Evolutionary conservation across 805 yeast species (phyloP).

Genomic region (Wickerhamomyces bisporus): DNA sequence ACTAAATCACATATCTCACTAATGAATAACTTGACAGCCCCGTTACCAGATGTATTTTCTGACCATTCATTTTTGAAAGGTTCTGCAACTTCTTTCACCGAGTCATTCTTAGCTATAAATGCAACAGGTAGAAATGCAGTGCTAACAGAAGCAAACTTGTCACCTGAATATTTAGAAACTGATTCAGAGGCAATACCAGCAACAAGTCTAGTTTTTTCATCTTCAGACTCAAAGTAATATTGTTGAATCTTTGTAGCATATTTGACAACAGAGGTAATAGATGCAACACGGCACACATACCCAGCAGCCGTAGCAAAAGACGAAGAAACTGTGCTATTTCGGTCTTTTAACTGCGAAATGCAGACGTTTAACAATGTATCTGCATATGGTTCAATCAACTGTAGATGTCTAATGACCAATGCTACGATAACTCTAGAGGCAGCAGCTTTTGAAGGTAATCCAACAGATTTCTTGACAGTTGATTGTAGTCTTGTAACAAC

Average conservation of each 20-base stretch:
- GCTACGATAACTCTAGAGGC: constrained; percentile 70
- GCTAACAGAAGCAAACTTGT: constrained; percentile 56
- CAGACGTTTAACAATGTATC: constrained; percentile 59
- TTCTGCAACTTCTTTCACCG: constrained; percentile 37
- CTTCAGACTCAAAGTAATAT: constrained; percentile 56
- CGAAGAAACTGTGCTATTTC: constrained; percentile 65
- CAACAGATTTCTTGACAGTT: constrained; percentile 68
- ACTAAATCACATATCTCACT: constrained; percentile 59
- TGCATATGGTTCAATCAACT: constrained; percentile 43
- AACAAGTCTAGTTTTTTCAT: constrained; percentile 41
- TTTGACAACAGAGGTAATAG: constrained; percentile 44
- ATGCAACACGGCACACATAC: constrained; percentile 61
- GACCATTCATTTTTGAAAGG: constrained; percentile 67
- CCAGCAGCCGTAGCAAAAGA: constrained; percentile 82
- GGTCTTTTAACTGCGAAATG: constrained; percentile 54
- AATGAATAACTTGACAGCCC: constrained; percentile 63
- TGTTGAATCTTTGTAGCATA: constrained; percentile 47
- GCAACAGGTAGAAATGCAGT: constrained; percentile 71
- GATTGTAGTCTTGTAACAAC: constrained; percentile 43
- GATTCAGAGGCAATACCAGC: constrained; percentile 62
- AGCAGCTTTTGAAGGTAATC: constrained; percentile 87
- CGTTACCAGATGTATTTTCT: constrained; percentile 70
- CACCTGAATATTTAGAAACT: constrained; percentile 63
- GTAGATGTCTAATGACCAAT: constrained; percentile 52
- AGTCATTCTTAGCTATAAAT: constrained; percentile 71